phyloP scores from a whole-genome alignment of 306 rosid species.

The Cicer bijugum region DNA sequence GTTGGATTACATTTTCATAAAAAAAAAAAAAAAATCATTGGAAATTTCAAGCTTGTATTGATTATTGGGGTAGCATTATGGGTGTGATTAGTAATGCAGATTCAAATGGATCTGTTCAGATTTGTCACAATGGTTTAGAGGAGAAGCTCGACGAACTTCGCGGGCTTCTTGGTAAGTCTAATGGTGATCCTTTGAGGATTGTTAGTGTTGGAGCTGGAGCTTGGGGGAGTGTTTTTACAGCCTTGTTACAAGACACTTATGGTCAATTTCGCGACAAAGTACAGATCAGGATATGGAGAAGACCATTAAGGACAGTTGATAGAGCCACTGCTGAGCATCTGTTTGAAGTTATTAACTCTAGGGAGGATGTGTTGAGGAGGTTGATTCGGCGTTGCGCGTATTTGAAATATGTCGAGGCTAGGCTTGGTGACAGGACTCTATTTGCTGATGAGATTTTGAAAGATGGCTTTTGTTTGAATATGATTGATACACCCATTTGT shows the following conservation, averaged over 20 bases:
- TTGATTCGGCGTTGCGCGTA: slow-evolving; percentile 85
- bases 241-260: slow-evolving; percentile 78
- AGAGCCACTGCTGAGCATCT: slow-evolving; percentile 79
- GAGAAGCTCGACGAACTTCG: slow-evolving; percentile 80
- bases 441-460: slow-evolving; percentile 87
- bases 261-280: slow-evolving; percentile 83
- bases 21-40: not conserved
- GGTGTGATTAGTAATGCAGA: slow-evolving; percentile 42
- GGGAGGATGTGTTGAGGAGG: slow-evolving; percentile 89
- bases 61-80: slow-evolving; percentile 45
- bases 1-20: not conserved
- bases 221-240: slow-evolving; percentile 92
- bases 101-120: slow-evolving; percentile 69
- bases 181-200: slow-evolving; percentile 80
- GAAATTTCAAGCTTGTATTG: not conserved
- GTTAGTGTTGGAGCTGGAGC: slow-evolving; percentile 97
- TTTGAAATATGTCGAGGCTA: slow-evolving; percentile 86
- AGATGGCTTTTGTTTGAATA: slow-evolving; percentile 93
- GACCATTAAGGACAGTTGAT: slow-evolving; percentile 69
- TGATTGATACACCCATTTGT: slow-evolving; percentile 94
- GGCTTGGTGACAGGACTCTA: slow-evolving; percentile 89
- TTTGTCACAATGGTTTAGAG: slow-evolving; percentile 55
- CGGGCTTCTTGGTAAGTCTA: slow-evolving; percentile 55
- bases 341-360: slow-evolving; percentile 84
- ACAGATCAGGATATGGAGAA: slow-evolving; percentile 84